Base-by-base conservation (phyloP, 139 green algal genomes). In the Picochlorum sp. region DNA sequence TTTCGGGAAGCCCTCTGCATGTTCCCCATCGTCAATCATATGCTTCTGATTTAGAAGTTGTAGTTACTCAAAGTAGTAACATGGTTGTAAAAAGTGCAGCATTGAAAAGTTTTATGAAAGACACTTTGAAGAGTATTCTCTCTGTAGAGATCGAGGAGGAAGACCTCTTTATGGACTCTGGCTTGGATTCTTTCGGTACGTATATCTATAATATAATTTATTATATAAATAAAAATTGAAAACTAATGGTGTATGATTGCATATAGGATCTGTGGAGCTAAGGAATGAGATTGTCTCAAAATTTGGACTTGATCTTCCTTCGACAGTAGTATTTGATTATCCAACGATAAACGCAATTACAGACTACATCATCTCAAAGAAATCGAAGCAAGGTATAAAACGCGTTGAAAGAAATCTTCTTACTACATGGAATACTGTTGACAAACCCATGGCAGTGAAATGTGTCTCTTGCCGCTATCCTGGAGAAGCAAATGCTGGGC, bases 211-310 rank as follows among this genome's bases (percentile, higher is more conserved):
- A 33, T 18, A 55, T 18, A 9, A 55, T 24, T 55, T 12, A 24
- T 37, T 9, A 55, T 24, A 55, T 55, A 55, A 55, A 37, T 24
- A 12, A 55, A 55, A 20, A 55, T 12, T 24, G 12, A 9, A 20
- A 55, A 37, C 9, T 55, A 24, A 12, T 12, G 10, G 9, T 33
- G 9, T 33, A 55, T 55, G 12, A 24, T 55, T 55, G 90, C 61
- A 84, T 70, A 63, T 91, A 52, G 79, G 76, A 1, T 74, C 79
- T 2, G 68, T 90, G 5, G 86, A 94, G 75, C 64, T 94, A 32
- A 67, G 75, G n/a, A 85, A 84, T 59, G 53, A 40, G 2, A 75
- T 94, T 8, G 73, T 85, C 35, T 62, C 10, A 4, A 52, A 14
- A 2, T 49, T 81, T 18, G 26, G 31, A 18, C 13, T 79, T 3